Base-by-base conservation (phyloP, 768 basidiomycete species). In the Sarcomyxa edulis region DNA sequence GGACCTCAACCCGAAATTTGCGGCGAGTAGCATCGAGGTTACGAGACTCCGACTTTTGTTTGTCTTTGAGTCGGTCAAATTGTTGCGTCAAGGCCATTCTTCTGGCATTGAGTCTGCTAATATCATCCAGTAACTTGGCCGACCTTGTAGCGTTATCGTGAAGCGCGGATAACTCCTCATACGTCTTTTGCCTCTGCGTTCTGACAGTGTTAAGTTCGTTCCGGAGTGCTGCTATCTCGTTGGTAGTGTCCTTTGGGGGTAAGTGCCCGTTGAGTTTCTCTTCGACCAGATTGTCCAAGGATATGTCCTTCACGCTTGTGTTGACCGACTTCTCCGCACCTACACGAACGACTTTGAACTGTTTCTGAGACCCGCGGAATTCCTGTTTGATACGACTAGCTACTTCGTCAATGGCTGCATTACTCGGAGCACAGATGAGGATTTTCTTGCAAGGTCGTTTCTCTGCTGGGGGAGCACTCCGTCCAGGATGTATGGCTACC, bases 341-440 rank as follows among this genome's bases (percentile, higher is more conserved):
- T 37, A 95, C 76, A n/a, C 96, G 84, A 18, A 98, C 93, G 8
- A 98, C 81, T 40, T 82, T 93, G 22, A 84, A 74, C 34, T 62
- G 62, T 31, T 76, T 80, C 23, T 72, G 66, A 16, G 76, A 58
- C 19, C 74, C 70, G 39, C 78, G 70, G 32, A 81, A 76, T n/a
- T 85, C 81, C 36, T 86, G 81, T 54, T 85, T 89, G 33, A 99
- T 64, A 27, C 96, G 84, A 50, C 78, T 74, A 6, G 90, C 88
- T 12, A 99, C 82, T 65, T 99, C 96, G 53, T 99, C 94, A 27
- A 99, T 94, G 18, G 96, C 96, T 12, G 96, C 96, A 59, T 99
- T 99, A 62, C 90, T 94, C 2, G 96, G 96, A 0, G 96, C 96
- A 53, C 96, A 99, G 25, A 99, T 69, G 12, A 99, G 73, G 29